These are phyloP conservation scores for Neurospora pannonica DNA, from an alignment of 495 filamentous ascomycete genomes.

Conservation along the genomic window DNA sequence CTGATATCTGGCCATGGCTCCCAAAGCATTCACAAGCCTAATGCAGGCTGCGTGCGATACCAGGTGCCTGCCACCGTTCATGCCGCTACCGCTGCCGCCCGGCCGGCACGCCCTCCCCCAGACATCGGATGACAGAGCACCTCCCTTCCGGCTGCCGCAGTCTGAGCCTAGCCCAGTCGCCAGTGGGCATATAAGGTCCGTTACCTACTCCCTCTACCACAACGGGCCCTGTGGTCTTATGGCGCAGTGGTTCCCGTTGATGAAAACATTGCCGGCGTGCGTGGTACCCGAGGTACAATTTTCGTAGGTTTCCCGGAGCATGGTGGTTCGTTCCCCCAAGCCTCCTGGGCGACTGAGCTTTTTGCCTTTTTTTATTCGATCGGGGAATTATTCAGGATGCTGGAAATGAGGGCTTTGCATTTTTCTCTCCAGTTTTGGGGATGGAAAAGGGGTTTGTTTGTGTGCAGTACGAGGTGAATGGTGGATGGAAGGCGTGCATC, in stretches of 20 bases:
- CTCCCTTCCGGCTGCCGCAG: background rate
- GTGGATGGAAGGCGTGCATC: background rate
- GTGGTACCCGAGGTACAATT: background rate
- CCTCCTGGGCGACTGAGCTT: background rate
- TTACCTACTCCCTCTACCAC: background rate
- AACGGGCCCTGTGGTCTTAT: background rate
- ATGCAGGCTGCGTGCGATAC: background rate
- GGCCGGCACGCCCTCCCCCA: background rate
- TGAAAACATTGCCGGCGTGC: background rate
- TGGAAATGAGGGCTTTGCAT: background rate
- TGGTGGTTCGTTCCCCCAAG: background rate
- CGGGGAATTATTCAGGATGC: background rate
- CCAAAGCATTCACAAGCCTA: background rate
- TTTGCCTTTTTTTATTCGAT: background rate
- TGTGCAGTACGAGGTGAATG: background rate
- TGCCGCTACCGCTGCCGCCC: background rate
- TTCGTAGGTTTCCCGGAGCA: background rate
- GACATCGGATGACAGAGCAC: background rate
- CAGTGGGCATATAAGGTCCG: background rate
- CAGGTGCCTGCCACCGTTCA: background rate
- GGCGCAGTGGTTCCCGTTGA: background rate
- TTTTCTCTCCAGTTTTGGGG: background rate
- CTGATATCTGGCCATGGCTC: background rate
- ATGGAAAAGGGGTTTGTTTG: background rate
- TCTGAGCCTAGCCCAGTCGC: background rate